phyloP scores from a whole-genome alignment of 805 yeast species.

The Nematodospora valgi region DNA sequence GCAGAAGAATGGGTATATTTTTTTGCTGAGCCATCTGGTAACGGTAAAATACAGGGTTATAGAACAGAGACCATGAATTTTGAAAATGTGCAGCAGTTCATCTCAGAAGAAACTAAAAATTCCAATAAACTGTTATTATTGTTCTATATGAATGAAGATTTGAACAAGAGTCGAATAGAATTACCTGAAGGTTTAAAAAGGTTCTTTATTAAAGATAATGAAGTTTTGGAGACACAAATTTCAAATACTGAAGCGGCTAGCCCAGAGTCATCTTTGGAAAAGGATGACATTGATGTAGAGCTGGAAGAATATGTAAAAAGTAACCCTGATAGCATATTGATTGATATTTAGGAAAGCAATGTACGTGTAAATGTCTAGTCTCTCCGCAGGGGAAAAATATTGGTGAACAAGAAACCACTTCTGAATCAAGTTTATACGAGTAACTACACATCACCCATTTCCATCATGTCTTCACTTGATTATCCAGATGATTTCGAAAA shows the following conservation, averaged over 20 bases:
- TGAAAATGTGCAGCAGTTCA: slow-evolving; percentile 14
- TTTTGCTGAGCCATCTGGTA: slow-evolving; percentile 7
- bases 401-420: too few relatives aligned
- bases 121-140: slow-evolving; percentile 13
- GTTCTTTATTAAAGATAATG: slow-evolving; percentile 19
- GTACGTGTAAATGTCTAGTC: too few relatives aligned
- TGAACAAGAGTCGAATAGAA: slow-evolving; percentile 2
- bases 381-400: too few relatives aligned
- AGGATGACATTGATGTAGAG: not conserved
- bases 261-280: not conserved
- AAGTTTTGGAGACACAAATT: slow-evolving; percentile 4
- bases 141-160: slow-evolving; percentile 17
- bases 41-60: slow-evolving; percentile 13
- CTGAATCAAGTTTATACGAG: too few relatives aligned
- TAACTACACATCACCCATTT: too few relatives aligned
- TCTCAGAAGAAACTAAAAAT: slow-evolving; percentile 13
- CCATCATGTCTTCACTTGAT: too few relatives aligned
- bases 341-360: too few relatives aligned
- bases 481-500: slow-evolving; percentile 43
- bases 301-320: too few relatives aligned
- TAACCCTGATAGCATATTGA: too few relatives aligned
- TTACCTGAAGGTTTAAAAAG: slow-evolving; percentile 11
- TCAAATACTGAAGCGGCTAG: not conserved
- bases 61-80: slow-evolving; percentile 18
- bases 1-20: slow-evolving; percentile 22